A percentile compares a stretch with the other conserved stretches of the same genome.
Conservation (phyloP, 2,329 filamentous ascomycete species). For the Grosmannia penicillata region DNA sequence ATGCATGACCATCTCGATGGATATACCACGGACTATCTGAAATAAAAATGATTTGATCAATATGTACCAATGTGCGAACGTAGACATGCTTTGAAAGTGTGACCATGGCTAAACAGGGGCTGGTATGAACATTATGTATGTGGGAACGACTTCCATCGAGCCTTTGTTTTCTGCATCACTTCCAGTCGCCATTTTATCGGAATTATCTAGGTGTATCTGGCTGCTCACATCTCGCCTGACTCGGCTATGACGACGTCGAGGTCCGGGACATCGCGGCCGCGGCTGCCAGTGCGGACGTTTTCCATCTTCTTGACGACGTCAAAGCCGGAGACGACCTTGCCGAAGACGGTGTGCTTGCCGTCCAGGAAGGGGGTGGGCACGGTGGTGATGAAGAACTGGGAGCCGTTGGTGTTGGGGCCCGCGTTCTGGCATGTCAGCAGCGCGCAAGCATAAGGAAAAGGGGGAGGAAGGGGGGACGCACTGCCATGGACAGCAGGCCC, state of each 20-base stretch:
- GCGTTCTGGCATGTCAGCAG: constrained; percentile 48
- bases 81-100: no score
- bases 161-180: constrained; percentile 1
- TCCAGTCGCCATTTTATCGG: not conserved
- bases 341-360: constrained; percentile 90
- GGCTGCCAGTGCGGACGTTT: constrained; percentile 65
- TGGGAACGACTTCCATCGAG: no score
- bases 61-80: no score
- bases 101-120: no score
- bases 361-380: constrained; percentile 77
- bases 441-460: not conserved
- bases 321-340: constrained; percentile 77
- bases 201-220: not conserved
- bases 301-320: constrained; percentile 89
- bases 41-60: no score
- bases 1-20: no score
- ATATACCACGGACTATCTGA: no score
- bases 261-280: constrained; percentile 64
- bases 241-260: constrained; percentile 72
- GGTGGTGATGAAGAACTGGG: constrained; percentile 95
- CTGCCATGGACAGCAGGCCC: constrained; percentile 85
- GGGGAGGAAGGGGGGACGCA: constrained; percentile 28
- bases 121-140: no score
- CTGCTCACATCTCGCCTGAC: constrained; percentile 76
- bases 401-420: constrained; percentile 84